Evolutionary conservation across 192 early-diverging fungal genomes (phyloP), one percentile per base, ranked within the genome.

Genomic region (Coemansia erecta): DNA sequence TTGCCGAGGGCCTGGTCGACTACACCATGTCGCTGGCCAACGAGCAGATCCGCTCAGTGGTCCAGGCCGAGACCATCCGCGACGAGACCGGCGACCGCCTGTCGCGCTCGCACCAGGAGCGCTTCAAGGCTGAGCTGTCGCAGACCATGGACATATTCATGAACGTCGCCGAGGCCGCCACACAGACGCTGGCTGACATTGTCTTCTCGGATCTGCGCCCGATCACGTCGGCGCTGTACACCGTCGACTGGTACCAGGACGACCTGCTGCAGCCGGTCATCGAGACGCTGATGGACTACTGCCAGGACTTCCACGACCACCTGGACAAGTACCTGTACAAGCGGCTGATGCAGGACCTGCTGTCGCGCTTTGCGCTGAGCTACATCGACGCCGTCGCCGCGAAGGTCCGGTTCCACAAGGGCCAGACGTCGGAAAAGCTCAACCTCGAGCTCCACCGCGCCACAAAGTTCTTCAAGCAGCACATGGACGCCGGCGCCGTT

Each of bases 21-120:
- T 99, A 99, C 70, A 87, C 92, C 0, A 91, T 95, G 78, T 95
- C 97, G 1, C 83, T 97, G 15, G 92, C 92, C 10, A 99, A 99
- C 72, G 97, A 99, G 81, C 90, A 87, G 66, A 84, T 95, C 72
- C 86, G 90, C 48, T 90, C 86, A 53, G 91, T 92, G 12, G 94
- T 97, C 60, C 95, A 94, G 77, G 85, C 94, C 0, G 94, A 97
- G 53, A 82, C 82, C 15, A 87, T 97, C 53, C 69, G 70, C 46
- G 76, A 79, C 48, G 76, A 79, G 62, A 73, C 85, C 19, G 77
- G 78, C 31, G 81, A 82, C 44, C 66, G 84, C n/a, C 73, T 89
- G 7, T 76, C 82, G 31, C 77, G 72, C 8, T 81, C 84, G 49
- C 86, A 81, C 66, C 80, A 87, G 56, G 81, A 83, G 54, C 81